These are phyloP conservation scores for Coemansia sp. DNA, from an alignment of 192 early-diverging fungal species.

Conservation along the genomic window DNA sequence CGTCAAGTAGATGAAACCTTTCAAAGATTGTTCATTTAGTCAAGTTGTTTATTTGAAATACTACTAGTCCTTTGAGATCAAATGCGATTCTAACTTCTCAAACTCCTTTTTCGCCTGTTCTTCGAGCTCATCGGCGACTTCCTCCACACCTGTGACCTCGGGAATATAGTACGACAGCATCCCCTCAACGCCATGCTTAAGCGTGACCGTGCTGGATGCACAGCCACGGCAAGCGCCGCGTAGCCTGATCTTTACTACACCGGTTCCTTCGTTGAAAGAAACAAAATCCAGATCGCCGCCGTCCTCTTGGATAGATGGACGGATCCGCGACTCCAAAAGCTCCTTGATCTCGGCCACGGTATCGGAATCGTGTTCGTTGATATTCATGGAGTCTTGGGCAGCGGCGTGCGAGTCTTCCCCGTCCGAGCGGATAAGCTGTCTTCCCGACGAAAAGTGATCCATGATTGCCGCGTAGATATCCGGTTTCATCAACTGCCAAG, in stretches of 20 bases:
- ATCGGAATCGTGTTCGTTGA: slow-evolving; percentile 83
- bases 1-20: background rate
- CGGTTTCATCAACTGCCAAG: slow-evolving; percentile 98
- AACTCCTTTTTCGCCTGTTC: slow-evolving; percentile 80
- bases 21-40: background rate
- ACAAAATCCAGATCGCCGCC: slow-evolving; percentile 98
- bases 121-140: slow-evolving; percentile 87
- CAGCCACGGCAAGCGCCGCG: slow-evolving; percentile 97
- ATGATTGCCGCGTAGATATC: slow-evolving; percentile 96
- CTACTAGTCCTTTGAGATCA: slow-evolving; percentile 1
- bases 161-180: slow-evolving; percentile 99
- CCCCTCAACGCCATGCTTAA: slow-evolving; percentile 99
- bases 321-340: slow-evolving; percentile 90
- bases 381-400: slow-evolving; percentile 18
- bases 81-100: slow-evolving; percentile 77
- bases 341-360: slow-evolving; percentile 98
- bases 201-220: slow-evolving; percentile 82
- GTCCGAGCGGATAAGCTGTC: slow-evolving; percentile 71
- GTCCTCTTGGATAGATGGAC: slow-evolving; percentile 98
- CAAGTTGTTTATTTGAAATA: too few species aligned
- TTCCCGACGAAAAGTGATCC: slow-evolving; percentile 87
- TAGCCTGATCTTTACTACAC: slow-evolving; percentile 88
- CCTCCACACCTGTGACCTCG: slow-evolving; percentile 85
- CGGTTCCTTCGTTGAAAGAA: slow-evolving; percentile 78
- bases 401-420: slow-evolving; percentile 12